These are phyloP conservation scores for Inga leiocalycina DNA, from an alignment of 306 rosid species.

Conservation along the genomic window DNA sequence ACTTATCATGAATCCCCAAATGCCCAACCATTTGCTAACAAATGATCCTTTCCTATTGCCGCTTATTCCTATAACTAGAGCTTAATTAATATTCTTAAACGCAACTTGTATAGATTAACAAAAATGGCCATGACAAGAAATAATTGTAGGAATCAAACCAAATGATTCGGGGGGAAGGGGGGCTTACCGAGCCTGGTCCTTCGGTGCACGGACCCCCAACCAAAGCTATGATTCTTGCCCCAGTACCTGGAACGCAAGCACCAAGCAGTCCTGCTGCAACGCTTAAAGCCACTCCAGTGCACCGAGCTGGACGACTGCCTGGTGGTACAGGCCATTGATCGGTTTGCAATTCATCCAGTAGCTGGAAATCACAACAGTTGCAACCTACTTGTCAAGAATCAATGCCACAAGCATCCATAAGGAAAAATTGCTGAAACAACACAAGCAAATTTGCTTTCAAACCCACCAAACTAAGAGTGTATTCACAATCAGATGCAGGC, in stretches of 20 bases:
- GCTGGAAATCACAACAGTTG: conserved; percentile 47
- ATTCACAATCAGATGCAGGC: conserved; percentile 93
- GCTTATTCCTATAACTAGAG: background rate
- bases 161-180: background rate
- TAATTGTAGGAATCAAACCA: background rate
- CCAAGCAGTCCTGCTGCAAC: conserved; percentile 89
- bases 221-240: conserved; percentile 89
- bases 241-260: conserved; percentile 90
- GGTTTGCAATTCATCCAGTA: conserved; percentile 85
- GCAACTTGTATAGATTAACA: background rate
- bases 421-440: background rate
- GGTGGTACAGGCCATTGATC: conserved; percentile 97
- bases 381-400: conserved; percentile 25
- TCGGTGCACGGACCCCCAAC: conserved; percentile 99
- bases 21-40: background rate
- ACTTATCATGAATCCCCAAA: conserved; percentile 6
- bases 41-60: background rate
- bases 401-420: background rate
- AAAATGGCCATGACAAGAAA: background rate
- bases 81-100: background rate
- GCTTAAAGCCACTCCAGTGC: conserved; percentile 90
- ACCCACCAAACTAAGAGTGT: conserved; percentile 72
- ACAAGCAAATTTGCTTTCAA: background rate
- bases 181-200: conserved; percentile 93
- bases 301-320: conserved; percentile 71